Conservation (phyloP, 2,329 filamentous ascomycete species). For the Penicillium sp. region DNA sequence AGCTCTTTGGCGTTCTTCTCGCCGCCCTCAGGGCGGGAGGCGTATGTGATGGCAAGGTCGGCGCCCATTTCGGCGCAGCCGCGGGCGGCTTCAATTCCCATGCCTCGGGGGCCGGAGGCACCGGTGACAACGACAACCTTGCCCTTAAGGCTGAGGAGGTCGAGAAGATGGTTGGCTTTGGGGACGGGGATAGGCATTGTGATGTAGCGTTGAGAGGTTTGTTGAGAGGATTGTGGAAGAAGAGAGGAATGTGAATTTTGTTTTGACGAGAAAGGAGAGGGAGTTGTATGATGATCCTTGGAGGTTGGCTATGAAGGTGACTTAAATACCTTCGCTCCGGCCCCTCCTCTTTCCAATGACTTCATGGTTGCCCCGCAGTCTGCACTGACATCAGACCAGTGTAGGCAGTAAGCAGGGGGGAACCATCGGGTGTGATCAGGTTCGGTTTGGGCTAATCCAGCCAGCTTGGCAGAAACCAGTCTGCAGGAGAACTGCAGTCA, state of each 20-base stretch:
- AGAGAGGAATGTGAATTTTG: neutral
- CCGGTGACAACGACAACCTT: slow-evolving; percentile 49
- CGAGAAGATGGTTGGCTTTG: slow-evolving; percentile 34
- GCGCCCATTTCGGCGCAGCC: slow-evolving; percentile 63
- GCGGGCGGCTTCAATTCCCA: slow-evolving; percentile 64
- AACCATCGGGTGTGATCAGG: slow-evolving; percentile 2
- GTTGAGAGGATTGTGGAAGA: neutral
- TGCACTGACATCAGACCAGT: slow-evolving; percentile 2
- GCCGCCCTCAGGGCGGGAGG: slow-evolving; percentile 58
- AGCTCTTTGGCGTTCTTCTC: slow-evolving; percentile 65
- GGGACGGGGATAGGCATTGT: slow-evolving; percentile 42
- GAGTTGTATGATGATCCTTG: neutral
- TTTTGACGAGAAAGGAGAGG: too few relatives aligned
- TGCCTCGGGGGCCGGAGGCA: slow-evolving; percentile 59
- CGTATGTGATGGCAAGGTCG: slow-evolving; percentile 64
- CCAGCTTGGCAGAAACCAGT: neutral
- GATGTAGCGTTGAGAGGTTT: slow-evolving; percentile 2
- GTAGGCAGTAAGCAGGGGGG: neutral
- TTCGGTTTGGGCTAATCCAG: neutral
- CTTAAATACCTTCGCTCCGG: neutral
- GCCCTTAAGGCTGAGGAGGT: slow-evolving; percentile 49
- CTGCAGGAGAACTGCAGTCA: too few relatives aligned
- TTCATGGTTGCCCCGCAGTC: slow-evolving; percentile 9
- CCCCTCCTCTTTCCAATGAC: slow-evolving; percentile 11
- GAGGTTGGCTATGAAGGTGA: neutral